A percentile compares a stretch with the other conserved stretches of the same genome.
phyloP scores from a whole-genome alignment of 192 early-diverging fungal species.

The Entomortierella lignicola region DNA sequence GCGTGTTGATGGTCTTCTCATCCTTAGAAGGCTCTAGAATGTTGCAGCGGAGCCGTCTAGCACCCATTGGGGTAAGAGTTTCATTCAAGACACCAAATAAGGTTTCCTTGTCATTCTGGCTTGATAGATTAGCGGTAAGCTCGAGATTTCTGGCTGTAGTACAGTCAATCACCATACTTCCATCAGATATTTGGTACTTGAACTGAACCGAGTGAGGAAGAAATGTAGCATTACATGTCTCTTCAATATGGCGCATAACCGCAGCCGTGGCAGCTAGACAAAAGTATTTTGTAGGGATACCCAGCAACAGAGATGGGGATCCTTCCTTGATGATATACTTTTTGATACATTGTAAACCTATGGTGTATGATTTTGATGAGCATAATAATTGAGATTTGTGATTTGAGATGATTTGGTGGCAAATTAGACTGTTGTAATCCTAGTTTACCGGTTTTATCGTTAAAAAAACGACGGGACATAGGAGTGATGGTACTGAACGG shows the following conservation, averaged over 20 bases:
- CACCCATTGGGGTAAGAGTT: constrained; percentile 76
- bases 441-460: constrained; percentile 53
- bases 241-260: constrained; percentile 65
- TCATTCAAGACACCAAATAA: constrained; percentile 71
- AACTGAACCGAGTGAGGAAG: constrained; percentile 64
- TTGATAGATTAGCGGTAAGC: constrained; percentile 63
- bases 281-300: constrained; percentile 65
- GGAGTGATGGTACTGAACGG: constrained; percentile 60
- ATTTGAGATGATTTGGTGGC: constrained; percentile 2
- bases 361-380: background rate
- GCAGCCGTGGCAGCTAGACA: constrained; percentile 68
- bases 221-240: constrained; percentile 61
- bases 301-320: constrained; percentile 51
- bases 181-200: constrained; percentile 67
- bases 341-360: constrained; percentile 53
- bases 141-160: constrained; percentile 73
- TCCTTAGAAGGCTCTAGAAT: constrained; percentile 80
- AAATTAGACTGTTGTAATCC: background rate
- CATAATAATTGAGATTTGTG: background rate
- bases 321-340: constrained; percentile 64
- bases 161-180: constrained; percentile 64
- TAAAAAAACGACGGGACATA: constrained; percentile 69
- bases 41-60: constrained; percentile 77
- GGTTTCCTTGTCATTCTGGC: constrained; percentile 59
- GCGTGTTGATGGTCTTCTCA: constrained; percentile 59